phyloP scores from a whole-genome alignment of 2,329 filamentous ascomycete species.

The Cladosporium phlei region DNA sequence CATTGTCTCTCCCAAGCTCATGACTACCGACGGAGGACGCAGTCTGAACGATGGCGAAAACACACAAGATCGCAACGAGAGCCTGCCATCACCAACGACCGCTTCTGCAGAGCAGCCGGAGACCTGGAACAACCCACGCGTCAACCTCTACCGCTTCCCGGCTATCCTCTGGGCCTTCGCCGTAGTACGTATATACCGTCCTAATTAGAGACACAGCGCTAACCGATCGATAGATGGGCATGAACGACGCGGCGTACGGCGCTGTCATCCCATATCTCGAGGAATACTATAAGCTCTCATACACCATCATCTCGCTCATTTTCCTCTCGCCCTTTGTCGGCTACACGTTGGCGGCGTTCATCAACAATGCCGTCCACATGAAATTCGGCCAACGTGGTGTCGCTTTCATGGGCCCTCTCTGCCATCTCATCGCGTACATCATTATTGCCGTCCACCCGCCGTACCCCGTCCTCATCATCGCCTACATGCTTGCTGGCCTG shows the following conservation, averaged over 20 bases:
- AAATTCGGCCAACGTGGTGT: slow-evolving; percentile 66
- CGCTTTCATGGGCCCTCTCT: slow-evolving; percentile 59
- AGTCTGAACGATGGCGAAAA: not conserved
- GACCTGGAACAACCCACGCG: slow-evolving; percentile 59
- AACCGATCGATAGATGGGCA: too few species aligned
- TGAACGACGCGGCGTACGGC: slow-evolving; percentile 58
- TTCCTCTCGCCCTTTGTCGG: slow-evolving; percentile 64
- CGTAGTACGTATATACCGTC: too few species aligned
- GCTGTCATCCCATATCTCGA: slow-evolving; percentile 54
- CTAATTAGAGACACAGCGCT: too few species aligned
- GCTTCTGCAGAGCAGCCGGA: slow-evolving; percentile 41
- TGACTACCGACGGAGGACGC: slow-evolving; percentile 18
- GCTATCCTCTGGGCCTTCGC: slow-evolving; percentile 56
- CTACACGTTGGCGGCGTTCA: slow-evolving; percentile 58
- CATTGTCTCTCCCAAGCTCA: slow-evolving; percentile 16
- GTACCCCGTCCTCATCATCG: slow-evolving; percentile 61
- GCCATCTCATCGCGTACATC: slow-evolving; percentile 61
- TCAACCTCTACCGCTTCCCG: slow-evolving; percentile 56
- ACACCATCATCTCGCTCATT: slow-evolving; percentile 60
- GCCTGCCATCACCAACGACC: slow-evolving; percentile 44
- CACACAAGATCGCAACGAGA: slow-evolving; percentile 32
- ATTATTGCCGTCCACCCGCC: slow-evolving; percentile 64
- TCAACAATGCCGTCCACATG: slow-evolving; percentile 62
- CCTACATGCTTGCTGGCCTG: slow-evolving; percentile 63
- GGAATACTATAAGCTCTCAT: slow-evolving; percentile 57